These are phyloP conservation scores for Candida sp. DNA, from an alignment of 1,139 yeast species.

Conservation along the genomic window DNA sequence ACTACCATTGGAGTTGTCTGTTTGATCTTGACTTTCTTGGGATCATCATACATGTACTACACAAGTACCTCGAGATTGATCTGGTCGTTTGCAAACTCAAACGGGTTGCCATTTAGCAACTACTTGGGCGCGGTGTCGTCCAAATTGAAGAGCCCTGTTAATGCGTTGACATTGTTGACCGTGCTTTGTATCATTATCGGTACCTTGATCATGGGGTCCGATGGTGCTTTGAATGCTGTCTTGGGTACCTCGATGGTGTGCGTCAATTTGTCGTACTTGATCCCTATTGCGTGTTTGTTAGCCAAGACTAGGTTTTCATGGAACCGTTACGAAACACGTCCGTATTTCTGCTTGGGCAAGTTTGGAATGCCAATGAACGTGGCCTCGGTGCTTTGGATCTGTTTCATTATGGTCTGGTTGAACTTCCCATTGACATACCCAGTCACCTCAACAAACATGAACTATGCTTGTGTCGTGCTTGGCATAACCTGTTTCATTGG, in stretches of 20 bases:
- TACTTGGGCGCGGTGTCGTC: constrained; percentile 23
- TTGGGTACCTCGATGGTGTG: constrained; percentile 36
- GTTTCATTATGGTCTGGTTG: constrained; percentile 32
- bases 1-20: constrained; percentile 28
- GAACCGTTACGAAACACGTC: constrained; percentile 16
- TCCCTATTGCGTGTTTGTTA: constrained; percentile 30
- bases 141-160: constrained; percentile 26
- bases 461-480: constrained; percentile 40
- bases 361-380: constrained; percentile 30
- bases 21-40: constrained; percentile 24
- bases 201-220: constrained; percentile 27
- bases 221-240: constrained; percentile 29
- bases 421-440: constrained; percentile 33
- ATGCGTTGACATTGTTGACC: constrained; percentile 23
- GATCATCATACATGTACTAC: constrained; percentile 23
- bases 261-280: constrained; percentile 28
- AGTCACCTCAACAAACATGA: constrained; percentile 35
- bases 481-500: constrained; percentile 35
- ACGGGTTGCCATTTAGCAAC: constrained; percentile 30
- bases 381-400: constrained; percentile 30
- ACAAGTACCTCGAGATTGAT: constrained; percentile 27
- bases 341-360: constrained; percentile 28
- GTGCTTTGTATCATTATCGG: constrained; percentile 24
- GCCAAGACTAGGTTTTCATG: constrained; percentile 19
- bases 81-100: constrained; percentile 31